These are phyloP conservation scores for Coemansia sp. DNA, from an alignment of 192 early-diverging fungal genomes.

Conservation along the genomic window DNA sequence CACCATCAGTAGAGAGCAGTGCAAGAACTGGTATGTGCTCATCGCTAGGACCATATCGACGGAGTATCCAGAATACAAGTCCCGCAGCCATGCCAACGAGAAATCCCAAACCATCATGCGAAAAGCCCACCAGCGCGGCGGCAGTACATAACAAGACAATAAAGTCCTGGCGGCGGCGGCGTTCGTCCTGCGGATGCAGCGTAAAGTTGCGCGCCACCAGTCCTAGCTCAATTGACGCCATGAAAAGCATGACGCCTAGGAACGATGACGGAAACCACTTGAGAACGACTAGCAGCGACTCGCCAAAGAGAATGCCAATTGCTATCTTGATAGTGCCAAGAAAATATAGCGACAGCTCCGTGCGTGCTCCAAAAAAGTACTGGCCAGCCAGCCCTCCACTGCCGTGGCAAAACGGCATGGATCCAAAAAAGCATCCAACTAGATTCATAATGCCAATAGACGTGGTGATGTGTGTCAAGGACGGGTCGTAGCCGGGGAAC, in stretches of 20 bases:
- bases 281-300: constrained; percentile 74
- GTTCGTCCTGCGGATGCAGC: constrained; percentile 40
- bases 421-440: constrained; percentile 76
- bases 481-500: constrained; percentile 68
- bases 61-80: constrained; percentile 55
- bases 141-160: constrained; percentile 75
- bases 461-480: constrained; percentile 59
- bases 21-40: not conserved
- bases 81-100: constrained; percentile 65
- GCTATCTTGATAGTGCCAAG: constrained; percentile 80
- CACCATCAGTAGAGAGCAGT: not conserved
- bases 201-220: constrained; percentile 59
- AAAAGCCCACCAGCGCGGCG: constrained; percentile 71
- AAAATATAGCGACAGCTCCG: constrained; percentile 76
- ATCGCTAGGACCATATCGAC: not conserved
- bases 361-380: constrained; percentile 91
- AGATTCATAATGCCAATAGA: constrained; percentile 83
- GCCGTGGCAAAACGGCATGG: constrained; percentile 82
- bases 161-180: constrained; percentile 59
- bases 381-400: constrained; percentile 94
- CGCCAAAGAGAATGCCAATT: constrained; percentile 82
- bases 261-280: constrained; percentile 75
- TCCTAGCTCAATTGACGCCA: constrained; percentile 78
- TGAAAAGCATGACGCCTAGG: constrained; percentile 87
- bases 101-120: constrained; percentile 85